phyloP scores from a whole-genome alignment of 2,329 filamentous ascomycete genomes.

The Ceratocystis alfenasii region DNA sequence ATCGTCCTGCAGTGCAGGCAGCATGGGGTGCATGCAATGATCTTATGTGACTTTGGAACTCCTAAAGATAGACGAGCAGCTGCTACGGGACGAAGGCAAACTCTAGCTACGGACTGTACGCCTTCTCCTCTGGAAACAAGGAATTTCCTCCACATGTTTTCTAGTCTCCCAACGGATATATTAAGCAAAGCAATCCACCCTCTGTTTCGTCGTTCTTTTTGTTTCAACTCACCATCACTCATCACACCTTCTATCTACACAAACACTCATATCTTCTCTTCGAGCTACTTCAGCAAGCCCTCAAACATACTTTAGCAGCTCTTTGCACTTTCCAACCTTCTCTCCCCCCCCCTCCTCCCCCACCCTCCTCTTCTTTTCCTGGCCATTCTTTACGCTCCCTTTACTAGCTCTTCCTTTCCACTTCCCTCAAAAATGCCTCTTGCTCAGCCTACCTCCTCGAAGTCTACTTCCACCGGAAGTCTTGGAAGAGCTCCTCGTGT shows the following conservation, averaged over 20 bases:
- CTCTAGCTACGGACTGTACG: neutral
- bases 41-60: neutral
- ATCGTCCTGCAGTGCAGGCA: neutral
- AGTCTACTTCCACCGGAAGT: neutral
- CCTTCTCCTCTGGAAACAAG: neutral
- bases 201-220: neutral
- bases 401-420: too few species aligned
- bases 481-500: too few species aligned
- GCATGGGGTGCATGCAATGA: neutral
- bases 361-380: too few species aligned
- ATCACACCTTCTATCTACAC: neutral
- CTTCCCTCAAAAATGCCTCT: too few species aligned
- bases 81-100: neutral
- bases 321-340: too few species aligned
- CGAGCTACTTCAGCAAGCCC: neutral
- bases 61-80: neutral
- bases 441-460: neutral
- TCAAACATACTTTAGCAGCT: too few species aligned
- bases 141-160: neutral
- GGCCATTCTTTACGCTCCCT: too few species aligned
- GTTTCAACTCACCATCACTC: neutral
- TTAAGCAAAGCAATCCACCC: neutral
- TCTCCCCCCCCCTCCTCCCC: too few species aligned
- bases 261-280: neutral
- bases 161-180: neutral